Evolutionary conservation across 2,329 filamentous ascomycete species (phyloP), one percentile per base, ranked within the genome.

Genomic region (Stenocarpella maydis): DNA sequence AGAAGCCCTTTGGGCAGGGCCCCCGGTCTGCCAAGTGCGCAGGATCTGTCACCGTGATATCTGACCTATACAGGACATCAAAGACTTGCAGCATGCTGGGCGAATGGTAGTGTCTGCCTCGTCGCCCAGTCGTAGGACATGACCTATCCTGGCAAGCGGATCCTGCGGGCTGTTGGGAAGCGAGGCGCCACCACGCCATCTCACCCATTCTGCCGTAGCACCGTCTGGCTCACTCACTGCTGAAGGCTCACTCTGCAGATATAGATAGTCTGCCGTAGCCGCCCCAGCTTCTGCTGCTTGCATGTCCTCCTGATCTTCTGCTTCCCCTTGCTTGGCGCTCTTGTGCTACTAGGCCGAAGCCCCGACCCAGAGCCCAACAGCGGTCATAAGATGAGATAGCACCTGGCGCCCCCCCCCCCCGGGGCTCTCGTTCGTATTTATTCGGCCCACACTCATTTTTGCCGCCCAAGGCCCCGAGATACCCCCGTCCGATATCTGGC

Each of bases 61-160:
- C 50, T 54, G 28, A 54, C 28, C 17, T 53, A 53, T 26, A 53
- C 50, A 28, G 31, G 26, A 34, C 31, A 14, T 10, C 15, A 34
- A 8, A n/a, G 4, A 37, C 26, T 9, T 5, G 31, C 49, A 37
- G 50, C 50, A 28, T 4, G 21, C 17, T 10, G 8, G 12, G 28
- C 50, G 50, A 54, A 54, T 54, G 19, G 21, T n/a, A 54, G 34
- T 54, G 50, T 21, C 19, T 31, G 26, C 28, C n/a, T n/a, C n/a
- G n/a, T n/a, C n/a, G n/a, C n/a, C n/a, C n/a, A n/a, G 17, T 54
- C 50, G 50, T 54, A 37, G 28, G 19, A 54, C 50, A 54, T 54
- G 50, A 34, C 50, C 50, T 54, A 54, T 54, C 50, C 28, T 19
- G 50, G 50, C 28, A 54, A 37, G 50, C 50, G 50, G 50, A 37